Evolutionary conservation across 768 basidiomycete species (phyloP), one percentile per base, ranked within the genome.

Genomic region (Lactifluus hygrophoroides): DNA sequence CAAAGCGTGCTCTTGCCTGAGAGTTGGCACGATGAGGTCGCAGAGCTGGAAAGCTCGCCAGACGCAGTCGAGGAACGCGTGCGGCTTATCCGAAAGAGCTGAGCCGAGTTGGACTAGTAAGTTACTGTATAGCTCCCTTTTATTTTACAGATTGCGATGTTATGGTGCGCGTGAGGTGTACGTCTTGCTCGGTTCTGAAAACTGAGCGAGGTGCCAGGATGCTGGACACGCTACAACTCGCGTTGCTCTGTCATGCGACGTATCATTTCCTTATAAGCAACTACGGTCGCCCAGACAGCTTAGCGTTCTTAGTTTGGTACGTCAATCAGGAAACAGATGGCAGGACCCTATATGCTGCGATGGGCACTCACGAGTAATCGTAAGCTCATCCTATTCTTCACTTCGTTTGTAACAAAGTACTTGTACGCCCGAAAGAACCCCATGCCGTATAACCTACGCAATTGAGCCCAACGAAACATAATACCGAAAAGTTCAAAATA

Each of bases 171-270:
- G 21, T 42, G n/a, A 32, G 4, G 19, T 5, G 16, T 9, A 16
- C 11, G 19, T 21, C 3, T 23, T 21, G 10, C n/a, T 7, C 6
- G 9, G 38, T 16, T 8, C 8, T 19, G 14, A n/a, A 23, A 32
- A 14, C 19, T 43, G 32, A 54, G 52, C 30, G 51, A 17, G 27
- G 25, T 23, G 40, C 5, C 23, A 58, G 51, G 50, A 28, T 21
- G 4, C 27, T 58, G 32, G 42, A 58, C 27, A 53, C 57, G 35
- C 17, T 58, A 1, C 57, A 58, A 44, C 57, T 58, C 32, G 34
- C 25, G 7, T 19, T 58, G 16, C 23, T 52, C 10, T 37, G 49
- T 28, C 51, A 58, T 17, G 44, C 51, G 42, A 21, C 21, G 21
- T 58, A 46, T 38, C 17, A 47, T 51, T 58, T 58, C 44, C 35